Evolutionary conservation across 345 rosid species (phyloP).

Genomic region (Bretschneidera sinensis): DNA sequence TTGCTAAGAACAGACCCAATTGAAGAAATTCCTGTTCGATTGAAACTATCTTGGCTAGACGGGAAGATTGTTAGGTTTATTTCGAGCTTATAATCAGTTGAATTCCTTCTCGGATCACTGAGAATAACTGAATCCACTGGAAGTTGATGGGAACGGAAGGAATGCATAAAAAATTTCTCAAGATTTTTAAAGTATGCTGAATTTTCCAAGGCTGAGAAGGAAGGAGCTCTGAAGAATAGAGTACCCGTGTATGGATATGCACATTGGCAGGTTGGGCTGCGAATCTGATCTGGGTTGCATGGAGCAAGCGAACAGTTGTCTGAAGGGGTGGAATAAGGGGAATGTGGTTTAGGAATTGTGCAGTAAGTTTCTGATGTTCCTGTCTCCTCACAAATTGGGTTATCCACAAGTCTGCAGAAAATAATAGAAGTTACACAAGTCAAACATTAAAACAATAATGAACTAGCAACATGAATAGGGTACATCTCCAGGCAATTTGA

Average conservation of each 20-base stretch:
- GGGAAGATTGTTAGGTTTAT: conserved; percentile 57
- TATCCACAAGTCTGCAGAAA: conserved; percentile 54
- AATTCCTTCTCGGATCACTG: conserved; percentile 51
- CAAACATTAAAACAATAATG: not conserved
- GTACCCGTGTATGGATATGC: conserved; percentile 62
- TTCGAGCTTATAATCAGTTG: conserved; percentile 32
- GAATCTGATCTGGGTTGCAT: conserved; percentile 32
- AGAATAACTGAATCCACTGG: conserved; percentile 62
- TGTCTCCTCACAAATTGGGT: conserved; percentile 55
- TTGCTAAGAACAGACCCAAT: conserved; percentile 58
- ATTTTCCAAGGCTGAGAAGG: conserved; percentile 57
- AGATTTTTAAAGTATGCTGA: conserved; percentile 31
- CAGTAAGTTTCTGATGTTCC: conserved; percentile 38
- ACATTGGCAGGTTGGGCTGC: conserved; percentile 66
- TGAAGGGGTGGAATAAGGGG: conserved; percentile 36
- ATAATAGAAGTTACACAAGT: conserved; percentile 2
- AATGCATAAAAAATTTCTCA: conserved; percentile 17
- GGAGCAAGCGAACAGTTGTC: conserved; percentile 34
- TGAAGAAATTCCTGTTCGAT: conserved; percentile 28
- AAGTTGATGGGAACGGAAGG: conserved; percentile 29
- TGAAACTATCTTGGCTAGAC: conserved; percentile 37
- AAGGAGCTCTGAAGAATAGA: conserved; percentile 53
- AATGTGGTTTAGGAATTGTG: conserved; percentile 13
- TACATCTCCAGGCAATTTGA: not conserved
- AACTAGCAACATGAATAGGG: not conserved